Evolutionary conservation across 2,329 filamentous ascomycete genomes (phyloP).

Genomic region (Apiospora koreana): DNA sequence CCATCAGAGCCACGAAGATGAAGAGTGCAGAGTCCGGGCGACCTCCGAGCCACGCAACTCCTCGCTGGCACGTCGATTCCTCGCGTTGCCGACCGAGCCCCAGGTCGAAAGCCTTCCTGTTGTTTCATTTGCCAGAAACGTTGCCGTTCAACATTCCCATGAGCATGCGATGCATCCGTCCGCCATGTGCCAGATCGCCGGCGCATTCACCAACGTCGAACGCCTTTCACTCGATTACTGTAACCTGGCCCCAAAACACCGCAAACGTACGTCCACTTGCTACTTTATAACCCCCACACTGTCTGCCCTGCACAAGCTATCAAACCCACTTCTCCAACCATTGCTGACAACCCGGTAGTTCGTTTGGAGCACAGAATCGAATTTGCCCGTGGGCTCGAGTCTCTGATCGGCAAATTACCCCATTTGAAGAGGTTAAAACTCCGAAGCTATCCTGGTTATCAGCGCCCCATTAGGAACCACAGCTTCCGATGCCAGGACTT

Average conservation of each 20-base stretch:
- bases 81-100: not conserved
- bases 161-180: not conserved
- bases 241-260: not conserved
- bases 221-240: not conserved
- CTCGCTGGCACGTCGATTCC: not conserved
- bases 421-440: not conserved
- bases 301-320: too few relatives aligned
- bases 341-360: not conserved
- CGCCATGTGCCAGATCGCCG: not conserved
- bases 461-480: not conserved
- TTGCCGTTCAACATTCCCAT: not conserved
- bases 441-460: not conserved
- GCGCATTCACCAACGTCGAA: not conserved
- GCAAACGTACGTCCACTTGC: not conserved
- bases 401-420: not conserved
- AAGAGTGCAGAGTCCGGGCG: not conserved
- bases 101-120: not conserved
- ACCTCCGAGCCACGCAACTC: not conserved
- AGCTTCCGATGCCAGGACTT: not conserved
- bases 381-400: not conserved
- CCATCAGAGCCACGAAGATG: not conserved
- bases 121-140: not conserved
- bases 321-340: not conserved
- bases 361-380: not conserved
- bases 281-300: not conserved